Percentiles rank a stretch among this genome's conserved stretches.
phyloP scores from a whole-genome alignment of 2,329 filamentous ascomycete genomes.

The Tolypocladium guangdongense region DNA sequence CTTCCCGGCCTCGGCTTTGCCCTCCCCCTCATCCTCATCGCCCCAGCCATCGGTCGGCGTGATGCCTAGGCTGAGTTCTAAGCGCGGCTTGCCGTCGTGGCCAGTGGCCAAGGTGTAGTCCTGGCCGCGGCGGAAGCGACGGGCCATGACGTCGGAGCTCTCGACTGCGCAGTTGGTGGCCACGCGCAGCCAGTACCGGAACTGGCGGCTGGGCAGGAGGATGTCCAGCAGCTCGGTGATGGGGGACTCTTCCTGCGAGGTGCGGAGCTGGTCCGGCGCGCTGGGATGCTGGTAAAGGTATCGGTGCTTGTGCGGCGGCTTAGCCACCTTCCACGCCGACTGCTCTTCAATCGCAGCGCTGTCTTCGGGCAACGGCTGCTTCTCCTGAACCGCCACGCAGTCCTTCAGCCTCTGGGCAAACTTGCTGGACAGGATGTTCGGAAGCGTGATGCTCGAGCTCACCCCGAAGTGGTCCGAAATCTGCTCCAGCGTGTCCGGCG shows the following conservation, averaged over 20 bases:
- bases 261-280: conserved; percentile 23
- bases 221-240: conserved; percentile 71
- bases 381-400: conserved; percentile 59
- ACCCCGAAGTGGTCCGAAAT: conserved; percentile 71
- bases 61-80: conserved; percentile 80
- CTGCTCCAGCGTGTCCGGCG: conserved; percentile 79
- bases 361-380: conserved; percentile 29
- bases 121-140: conserved; percentile 73
- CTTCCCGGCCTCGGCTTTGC: conserved; percentile 24
- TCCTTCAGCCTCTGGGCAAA: conserved; percentile 62
- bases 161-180: conserved; percentile 67
- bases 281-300: conserved; percentile 67
- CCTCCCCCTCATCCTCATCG: conserved; percentile 44
- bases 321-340: conserved; percentile 62
- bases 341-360: conserved; percentile 46
- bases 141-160: conserved; percentile 66
- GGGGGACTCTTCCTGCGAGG: conserved; percentile 37
- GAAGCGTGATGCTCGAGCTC: conserved; percentile 73
- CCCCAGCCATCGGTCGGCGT: conserved; percentile 84
- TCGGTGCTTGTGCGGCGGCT: conserved; percentile 89
- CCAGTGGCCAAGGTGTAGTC: conserved; percentile 92
- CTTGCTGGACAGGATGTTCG: conserved; percentile 65
- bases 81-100: conserved; percentile 63
- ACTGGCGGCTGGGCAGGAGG: conserved; percentile 73
- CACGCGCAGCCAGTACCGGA: conserved; percentile 80